Evolutionary conservation across 2,329 filamentous ascomycete species (phyloP).

Genomic region (Penicillium sp.): DNA sequence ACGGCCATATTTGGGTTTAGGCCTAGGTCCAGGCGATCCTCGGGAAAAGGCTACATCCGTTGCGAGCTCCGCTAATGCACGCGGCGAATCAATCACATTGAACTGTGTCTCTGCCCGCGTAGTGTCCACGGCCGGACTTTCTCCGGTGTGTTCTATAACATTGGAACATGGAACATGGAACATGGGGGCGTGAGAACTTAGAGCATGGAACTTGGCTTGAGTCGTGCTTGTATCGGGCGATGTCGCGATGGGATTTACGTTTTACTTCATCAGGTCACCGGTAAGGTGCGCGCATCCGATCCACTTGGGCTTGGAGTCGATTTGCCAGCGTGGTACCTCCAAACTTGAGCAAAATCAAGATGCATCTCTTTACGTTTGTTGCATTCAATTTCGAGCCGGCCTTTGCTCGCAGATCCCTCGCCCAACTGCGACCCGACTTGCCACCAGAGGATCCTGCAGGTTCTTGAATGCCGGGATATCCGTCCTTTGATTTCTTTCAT

Average conservation of each 20-base stretch:
- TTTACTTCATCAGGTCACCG: constrained; percentile 6
- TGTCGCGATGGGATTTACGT: constrained; percentile 10
- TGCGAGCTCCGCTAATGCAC: constrained; percentile 23
- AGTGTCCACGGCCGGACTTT: constrained; percentile 19
- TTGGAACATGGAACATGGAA: not conserved
- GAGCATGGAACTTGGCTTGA: not conserved
- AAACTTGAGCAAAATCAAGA: not conserved
- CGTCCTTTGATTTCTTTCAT: not conserved
- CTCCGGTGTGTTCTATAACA: constrained; percentile 14
- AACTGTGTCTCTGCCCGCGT: constrained; percentile 18
- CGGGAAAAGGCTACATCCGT: constrained; percentile 3
- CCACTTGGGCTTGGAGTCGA: not conserved
- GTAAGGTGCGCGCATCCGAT: constrained; percentile 1
- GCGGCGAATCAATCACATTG: constrained; percentile 23
- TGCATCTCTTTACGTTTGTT: not conserved
- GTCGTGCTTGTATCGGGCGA: constrained; percentile 12
- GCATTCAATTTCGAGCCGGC: not conserved
- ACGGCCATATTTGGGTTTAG: no score
- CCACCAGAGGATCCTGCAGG: not conserved
- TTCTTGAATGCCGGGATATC: not conserved
- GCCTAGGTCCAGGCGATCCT: not conserved
- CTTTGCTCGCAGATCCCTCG: not conserved
- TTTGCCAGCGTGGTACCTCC: not conserved
- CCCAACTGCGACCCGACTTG: not conserved
- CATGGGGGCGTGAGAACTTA: not conserved